Conservation (phyloP, 768 basidiomycete species). For the Boletus reticulatus region DNA sequence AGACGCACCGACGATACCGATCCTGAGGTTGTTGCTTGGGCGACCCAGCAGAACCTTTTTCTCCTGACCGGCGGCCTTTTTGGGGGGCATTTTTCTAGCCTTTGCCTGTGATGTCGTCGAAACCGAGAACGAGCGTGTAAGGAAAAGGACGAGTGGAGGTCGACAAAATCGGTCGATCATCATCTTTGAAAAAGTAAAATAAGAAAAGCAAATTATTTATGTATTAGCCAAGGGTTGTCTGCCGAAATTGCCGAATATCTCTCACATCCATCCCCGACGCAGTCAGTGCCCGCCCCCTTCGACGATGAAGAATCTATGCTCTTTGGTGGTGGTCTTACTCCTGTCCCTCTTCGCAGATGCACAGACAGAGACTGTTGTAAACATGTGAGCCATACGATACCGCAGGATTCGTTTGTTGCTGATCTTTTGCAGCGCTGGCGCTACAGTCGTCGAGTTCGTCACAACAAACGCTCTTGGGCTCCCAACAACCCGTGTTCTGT, state of each 20-base stretch:
- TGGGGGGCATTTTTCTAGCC: slow-evolving; percentile 81
- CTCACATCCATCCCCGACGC: neutral
- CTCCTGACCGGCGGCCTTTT: slow-evolving; percentile 74
- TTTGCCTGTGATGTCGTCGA: slow-evolving; percentile 42
- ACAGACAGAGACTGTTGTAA: slow-evolving; percentile 48
- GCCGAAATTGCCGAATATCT: slow-evolving; percentile 19
- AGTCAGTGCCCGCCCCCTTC: slow-evolving; percentile 3
- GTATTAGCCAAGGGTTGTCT: slow-evolving; percentile 14
- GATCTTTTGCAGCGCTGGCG: slow-evolving; percentile 41
- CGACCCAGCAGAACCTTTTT: slow-evolving; percentile 88
- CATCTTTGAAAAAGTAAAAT: slow-evolving; percentile 18
- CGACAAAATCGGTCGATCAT: slow-evolving; percentile 33
- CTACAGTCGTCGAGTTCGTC: slow-evolving; percentile 49
- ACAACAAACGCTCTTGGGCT: slow-evolving; percentile 40
- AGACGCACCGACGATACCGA: slow-evolving; percentile 93
- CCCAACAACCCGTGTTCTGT: slow-evolving; percentile 46
- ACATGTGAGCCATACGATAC: slow-evolving; percentile 41
- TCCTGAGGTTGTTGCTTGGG: slow-evolving; percentile 96
- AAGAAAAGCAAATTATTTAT: neutral
- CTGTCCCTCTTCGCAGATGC: slow-evolving; percentile 28
- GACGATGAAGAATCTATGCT: slow-evolving; percentile 17
- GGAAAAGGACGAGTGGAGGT: slow-evolving; percentile 13
- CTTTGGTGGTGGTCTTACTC: slow-evolving; percentile 17
- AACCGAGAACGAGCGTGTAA: slow-evolving; percentile 34
- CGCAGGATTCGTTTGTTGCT: neutral